A percentile compares a stretch with the other conserved stretches of the same genome.
Conservation (phyloP, 2,329 filamentous ascomycete genomes). For the Pestalotiopsis sp. region DNA sequence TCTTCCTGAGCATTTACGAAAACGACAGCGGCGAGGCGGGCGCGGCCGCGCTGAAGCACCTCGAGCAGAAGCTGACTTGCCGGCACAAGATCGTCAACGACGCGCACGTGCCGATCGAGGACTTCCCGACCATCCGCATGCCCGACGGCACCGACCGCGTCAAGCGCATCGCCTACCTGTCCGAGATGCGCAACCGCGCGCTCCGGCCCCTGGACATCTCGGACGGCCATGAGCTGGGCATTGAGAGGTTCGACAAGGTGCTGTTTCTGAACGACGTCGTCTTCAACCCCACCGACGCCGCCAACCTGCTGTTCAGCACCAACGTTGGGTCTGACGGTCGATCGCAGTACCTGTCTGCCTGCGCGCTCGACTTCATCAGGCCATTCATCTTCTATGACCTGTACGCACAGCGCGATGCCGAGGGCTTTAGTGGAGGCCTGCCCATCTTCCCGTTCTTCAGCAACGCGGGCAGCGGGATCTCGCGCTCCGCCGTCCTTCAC, state of each 20-base stretch:
- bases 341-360: conserved; percentile 67
- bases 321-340: conserved; percentile 54
- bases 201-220: conserved; percentile 62
- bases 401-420: conserved; percentile 70
- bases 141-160: conserved; percentile 65
- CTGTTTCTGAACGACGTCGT: conserved; percentile 71
- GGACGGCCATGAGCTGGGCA: conserved; percentile 32
- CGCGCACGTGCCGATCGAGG: conserved; percentile 57
- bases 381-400: conserved; percentile 75
- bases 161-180: conserved; percentile 75
- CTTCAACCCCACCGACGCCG: conserved; percentile 53
- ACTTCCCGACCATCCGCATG: conserved; percentile 61
- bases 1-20: conserved; percentile 75
- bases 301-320: conserved; percentile 64
- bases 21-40: conserved; percentile 66
- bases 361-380: conserved; percentile 71
- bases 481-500: conserved; percentile 63
- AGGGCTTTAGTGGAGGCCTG: conserved; percentile 65
- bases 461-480: conserved; percentile 51
- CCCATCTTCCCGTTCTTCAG: conserved; percentile 73
- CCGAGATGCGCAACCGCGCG: conserved; percentile 73
- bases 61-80: conserved; percentile 51
- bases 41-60: conserved; percentile 53
- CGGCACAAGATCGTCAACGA: conserved; percentile 61
- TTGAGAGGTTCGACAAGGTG: conserved; percentile 55